These are phyloP conservation scores for Ballota nigra DNA, from an alignment of 257 asterid genomes.

Conservation along the genomic window DNA sequence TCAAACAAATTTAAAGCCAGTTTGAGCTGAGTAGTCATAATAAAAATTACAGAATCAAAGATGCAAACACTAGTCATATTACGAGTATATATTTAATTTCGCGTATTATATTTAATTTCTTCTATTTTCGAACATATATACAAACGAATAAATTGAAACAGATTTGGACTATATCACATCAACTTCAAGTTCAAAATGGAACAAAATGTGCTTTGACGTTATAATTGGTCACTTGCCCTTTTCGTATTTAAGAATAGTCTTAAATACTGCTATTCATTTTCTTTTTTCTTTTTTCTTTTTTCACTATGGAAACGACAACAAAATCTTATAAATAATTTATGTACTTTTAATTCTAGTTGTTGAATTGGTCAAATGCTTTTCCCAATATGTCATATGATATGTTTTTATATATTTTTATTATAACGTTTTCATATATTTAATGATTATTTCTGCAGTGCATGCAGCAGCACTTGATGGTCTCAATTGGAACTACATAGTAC, in stretches of 20 bases:
- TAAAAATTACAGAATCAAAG: too few species aligned
- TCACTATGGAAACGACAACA: background rate
- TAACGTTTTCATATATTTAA: background rate
- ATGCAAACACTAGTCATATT: background rate
- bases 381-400: constrained; percentile 28
- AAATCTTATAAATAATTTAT: constrained; percentile 9
- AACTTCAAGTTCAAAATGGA: background rate
- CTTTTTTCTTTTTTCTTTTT: background rate
- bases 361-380: constrained; percentile 33
- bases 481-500: background rate
- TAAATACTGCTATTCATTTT: background rate
- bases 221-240: constrained; percentile 5
- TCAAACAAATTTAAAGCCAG: too few species aligned
- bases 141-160: background rate
- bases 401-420: background rate
- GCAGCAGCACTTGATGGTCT: background rate
- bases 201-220: constrained; percentile 17
- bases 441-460: background rate
- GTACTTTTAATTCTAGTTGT: constrained; percentile 14
- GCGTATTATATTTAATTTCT: background rate
- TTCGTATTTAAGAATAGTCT: constrained; percentile 12
- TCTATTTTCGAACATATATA: background rate
- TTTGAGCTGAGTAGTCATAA: too few species aligned
- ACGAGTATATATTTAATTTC: too few species aligned
- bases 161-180: background rate